Conservation (phyloP, 306 rosid genomes). For the Purshia tridentata region DNA sequence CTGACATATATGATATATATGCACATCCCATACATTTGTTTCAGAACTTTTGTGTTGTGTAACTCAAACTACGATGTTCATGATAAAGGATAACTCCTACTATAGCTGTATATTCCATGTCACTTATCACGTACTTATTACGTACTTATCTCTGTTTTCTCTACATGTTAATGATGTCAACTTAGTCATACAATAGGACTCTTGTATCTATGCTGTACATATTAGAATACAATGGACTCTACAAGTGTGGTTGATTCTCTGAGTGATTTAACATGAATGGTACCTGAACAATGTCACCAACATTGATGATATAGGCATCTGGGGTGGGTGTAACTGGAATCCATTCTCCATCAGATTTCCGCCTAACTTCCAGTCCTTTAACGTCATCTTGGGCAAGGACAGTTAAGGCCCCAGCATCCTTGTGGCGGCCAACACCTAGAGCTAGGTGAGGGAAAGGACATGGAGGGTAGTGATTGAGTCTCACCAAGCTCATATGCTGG, state of each 20-base stretch:
- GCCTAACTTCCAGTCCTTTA: constrained; percentile 64
- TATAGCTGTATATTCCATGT: no score
- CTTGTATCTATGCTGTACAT: no score
- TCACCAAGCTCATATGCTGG: constrained; percentile 52
- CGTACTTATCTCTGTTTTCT: no score
- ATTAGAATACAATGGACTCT: no score
- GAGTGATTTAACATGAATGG: no score
- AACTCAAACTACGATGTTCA: background rate
- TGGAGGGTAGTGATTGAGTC: constrained; percentile 74
- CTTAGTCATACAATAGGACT: no score
- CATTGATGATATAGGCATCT: constrained; percentile 63
- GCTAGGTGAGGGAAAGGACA: constrained; percentile 70
- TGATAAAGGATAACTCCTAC: no score
- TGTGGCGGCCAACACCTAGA: constrained; percentile 88
- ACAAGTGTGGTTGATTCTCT: no score
- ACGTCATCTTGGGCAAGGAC: constrained; percentile 76
- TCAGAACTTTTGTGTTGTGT: background rate
- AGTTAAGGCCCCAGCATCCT: constrained; percentile 69
- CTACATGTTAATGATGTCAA: no score
- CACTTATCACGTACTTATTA: no score
- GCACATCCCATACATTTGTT: background rate
- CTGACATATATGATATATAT: background rate
- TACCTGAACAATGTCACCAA: constrained; percentile 80
- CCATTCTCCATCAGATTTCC: constrained; percentile 71
- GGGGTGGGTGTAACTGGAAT: constrained; percentile 54